phyloP scores from a whole-genome alignment of 805 yeast species.

The Candida vartiovaarae region DNA sequence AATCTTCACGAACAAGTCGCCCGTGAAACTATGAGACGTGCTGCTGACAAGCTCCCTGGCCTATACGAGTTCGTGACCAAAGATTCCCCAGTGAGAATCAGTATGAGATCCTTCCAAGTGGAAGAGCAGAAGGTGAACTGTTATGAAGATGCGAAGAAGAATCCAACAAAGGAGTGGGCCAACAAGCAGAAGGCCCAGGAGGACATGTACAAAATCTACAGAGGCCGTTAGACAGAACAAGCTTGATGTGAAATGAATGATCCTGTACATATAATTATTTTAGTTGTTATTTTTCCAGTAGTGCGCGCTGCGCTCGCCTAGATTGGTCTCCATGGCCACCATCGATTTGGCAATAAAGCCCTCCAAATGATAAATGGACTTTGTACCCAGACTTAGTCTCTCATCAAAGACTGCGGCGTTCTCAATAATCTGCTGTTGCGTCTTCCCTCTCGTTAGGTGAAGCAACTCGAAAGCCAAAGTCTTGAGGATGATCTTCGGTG shows the following conservation, averaged over 20 bases:
- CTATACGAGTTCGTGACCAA: conserved; percentile 74
- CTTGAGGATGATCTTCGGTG: conserved; percentile 74
- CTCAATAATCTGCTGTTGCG: conserved; percentile 44
- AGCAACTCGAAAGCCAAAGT: conserved; percentile 44
- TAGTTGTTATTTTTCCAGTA: background rate
- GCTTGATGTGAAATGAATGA: background rate
- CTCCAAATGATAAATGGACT: conserved; percentile 90
- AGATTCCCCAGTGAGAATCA: conserved; percentile 62
- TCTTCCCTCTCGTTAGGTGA: conserved; percentile 20
- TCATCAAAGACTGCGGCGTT: conserved; percentile 73
- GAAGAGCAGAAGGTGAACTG: conserved; percentile 41
- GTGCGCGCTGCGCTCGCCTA: background rate
- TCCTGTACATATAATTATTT: conserved; percentile 7
- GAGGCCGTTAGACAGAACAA: conserved; percentile 42
- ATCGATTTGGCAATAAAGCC: conserved; percentile 87
- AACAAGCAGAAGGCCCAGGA: conserved; percentile 45
- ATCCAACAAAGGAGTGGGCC: conserved; percentile 60
- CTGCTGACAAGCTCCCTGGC: conserved; percentile 90
- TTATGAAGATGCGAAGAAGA: conserved; percentile 42
- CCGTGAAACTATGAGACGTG: conserved; percentile 82
- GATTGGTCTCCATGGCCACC: conserved; percentile 54
- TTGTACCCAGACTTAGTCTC: conserved; percentile 75
- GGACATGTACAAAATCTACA: conserved; percentile 49
- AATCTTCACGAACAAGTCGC: conserved; percentile 84
- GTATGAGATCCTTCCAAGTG: conserved; percentile 49